Evolutionary conservation across 2,329 filamentous ascomycete species (phyloP), one percentile per base, ranked within the genome.

Genomic region (Paramyrothecium sp.): DNA sequence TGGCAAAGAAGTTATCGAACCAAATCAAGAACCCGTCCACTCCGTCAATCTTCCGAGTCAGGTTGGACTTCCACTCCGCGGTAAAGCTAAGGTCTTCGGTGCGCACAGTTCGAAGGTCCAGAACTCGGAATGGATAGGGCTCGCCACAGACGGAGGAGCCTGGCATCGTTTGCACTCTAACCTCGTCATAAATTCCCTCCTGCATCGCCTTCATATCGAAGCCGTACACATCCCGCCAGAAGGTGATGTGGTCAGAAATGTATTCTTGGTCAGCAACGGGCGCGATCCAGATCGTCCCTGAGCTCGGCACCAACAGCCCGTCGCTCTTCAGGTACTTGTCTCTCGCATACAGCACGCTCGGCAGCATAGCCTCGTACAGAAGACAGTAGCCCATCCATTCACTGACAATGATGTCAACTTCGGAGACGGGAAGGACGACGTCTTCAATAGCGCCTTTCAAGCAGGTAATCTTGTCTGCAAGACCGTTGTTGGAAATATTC

Each of bases 361-460:
- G 92, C 26, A 98, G 86, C 93, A 98, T 98, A 56, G 92, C 92
- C 75, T 98, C 93, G 73, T 96, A 98, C 7, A 97, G 82, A 19
- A 97, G 82, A 62, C 89, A 91, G 71, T 98, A 98, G 30, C 93
- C 93, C 93, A 98, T 98, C 93, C 93, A 98, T 73, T 98, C 93
- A 58, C 91, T 96, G 59, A 98, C 89, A 69, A 98, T 97, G 67
- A 98, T 89, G 75, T 98, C 94, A 50, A 97, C 93, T 68, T 93
- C 80, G 55, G 86, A 80, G 8, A 94, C 88, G 1, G 90, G 92
- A 21, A 92, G 81, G 56, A 76, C 81, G 56, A 96, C 90, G 63
- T 97, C 92, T 72, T 98, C 94, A 59, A 97, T 90, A 68, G 91
- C 91, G 41, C 94, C 93, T 61, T 88, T 86, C 52, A 97, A 79